A percentile compares a stretch with the other conserved stretches of the same genome.
Conservation (phyloP, 2,329 filamentous ascomycete species). For the Bipolaris bicolor region DNA sequence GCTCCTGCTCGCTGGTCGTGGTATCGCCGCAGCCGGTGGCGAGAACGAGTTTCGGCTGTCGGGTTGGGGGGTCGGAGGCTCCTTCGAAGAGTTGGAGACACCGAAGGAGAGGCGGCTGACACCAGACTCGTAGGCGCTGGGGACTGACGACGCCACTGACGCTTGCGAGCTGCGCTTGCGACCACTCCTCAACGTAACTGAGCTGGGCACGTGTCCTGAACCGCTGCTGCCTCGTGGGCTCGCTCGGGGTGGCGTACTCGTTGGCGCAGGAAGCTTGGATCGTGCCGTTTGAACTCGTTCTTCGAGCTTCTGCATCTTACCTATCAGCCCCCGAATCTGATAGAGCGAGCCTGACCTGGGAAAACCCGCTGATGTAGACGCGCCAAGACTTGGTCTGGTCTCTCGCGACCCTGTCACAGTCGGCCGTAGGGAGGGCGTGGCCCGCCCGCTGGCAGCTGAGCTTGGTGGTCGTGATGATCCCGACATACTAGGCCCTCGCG, state of each 20-base stretch:
- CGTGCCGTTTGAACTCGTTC: conserved; percentile 89
- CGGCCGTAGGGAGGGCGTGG: conserved; percentile 53
- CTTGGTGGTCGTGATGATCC: conserved; percentile 44
- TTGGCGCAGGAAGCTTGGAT: conserved; percentile 86
- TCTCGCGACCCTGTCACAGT: conserved; percentile 46
- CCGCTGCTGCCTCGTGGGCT: conserved; percentile 71
- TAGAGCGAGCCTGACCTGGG: conserved; percentile 76
- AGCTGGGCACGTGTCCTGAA: conserved; percentile 58
- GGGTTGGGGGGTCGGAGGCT: conserved; percentile 62
- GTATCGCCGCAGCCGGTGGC: conserved; percentile 28
- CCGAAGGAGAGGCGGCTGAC: conserved; percentile 60
- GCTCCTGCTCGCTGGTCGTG: conserved; percentile 65
- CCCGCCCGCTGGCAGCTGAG: conserved; percentile 44
- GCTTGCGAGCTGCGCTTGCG: conserved; percentile 68
- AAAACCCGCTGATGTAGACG: conserved; percentile 59
- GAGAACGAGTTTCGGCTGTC: conserved; percentile 67
- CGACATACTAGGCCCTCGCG: conserved; percentile 66
- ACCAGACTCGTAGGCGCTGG: conserved; percentile 32
- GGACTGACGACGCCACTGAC: conserved; percentile 49
- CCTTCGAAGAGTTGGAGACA: conserved; percentile 39
- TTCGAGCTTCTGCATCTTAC: conserved; percentile 96
- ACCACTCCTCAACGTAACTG: conserved; percentile 68
- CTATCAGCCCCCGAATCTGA: conserved; percentile 91
- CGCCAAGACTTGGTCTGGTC: conserved; percentile 51
- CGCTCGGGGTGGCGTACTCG: conserved; percentile 75